phyloP scores from a whole-genome alignment of 495 filamentous ascomycete species.

The Hyaloscypha hepaticicola region DNA sequence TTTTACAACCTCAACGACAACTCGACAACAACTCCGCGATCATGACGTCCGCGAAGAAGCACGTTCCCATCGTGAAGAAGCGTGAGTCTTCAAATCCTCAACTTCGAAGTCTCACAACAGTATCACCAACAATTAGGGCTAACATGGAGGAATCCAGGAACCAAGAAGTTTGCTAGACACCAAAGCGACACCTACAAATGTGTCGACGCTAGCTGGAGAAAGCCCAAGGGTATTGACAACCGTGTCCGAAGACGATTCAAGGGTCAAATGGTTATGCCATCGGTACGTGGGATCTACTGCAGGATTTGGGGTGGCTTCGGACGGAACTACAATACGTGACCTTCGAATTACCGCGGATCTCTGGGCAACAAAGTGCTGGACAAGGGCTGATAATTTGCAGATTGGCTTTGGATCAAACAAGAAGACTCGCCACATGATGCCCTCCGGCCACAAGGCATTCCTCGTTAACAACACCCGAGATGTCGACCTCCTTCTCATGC shows the following conservation, averaged over 20 bases:
- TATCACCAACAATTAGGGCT: conserved; percentile 11
- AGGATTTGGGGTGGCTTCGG: conserved; percentile 9
- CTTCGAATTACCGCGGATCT: conserved; percentile 4
- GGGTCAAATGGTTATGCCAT: conserved; percentile 94
- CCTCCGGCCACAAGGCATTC: conserved; percentile 99
- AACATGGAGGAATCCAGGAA: conserved; percentile 52
- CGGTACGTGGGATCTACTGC: conserved; percentile 63
- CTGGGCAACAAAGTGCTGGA: background rate
- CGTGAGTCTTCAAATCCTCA: conserved; percentile 59
- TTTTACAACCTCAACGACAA: conserved; percentile 25
- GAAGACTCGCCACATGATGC: conserved; percentile 98
- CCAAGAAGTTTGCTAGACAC: conserved; percentile 89
- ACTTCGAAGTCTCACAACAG: background rate
- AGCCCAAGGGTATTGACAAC: conserved; percentile 99
- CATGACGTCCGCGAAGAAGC: conserved; percentile 99
- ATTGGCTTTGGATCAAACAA: conserved; percentile 98
- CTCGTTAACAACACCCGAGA: conserved; percentile 94
- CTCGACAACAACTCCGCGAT: conserved; percentile 25
- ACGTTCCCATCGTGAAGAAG: conserved; percentile 99
- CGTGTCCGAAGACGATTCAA: conserved; percentile 88
- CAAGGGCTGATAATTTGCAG: conserved; percentile 45
- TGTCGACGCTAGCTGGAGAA: conserved; percentile 85
- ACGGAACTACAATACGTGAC: background rate
- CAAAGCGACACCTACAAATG: conserved; percentile 93
- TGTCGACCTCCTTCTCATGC: conserved; percentile 97